A percentile compares a stretch with the other conserved stretches of the same genome.
Conservation (phyloP, 2,329 filamentous ascomycete species). For the Alternaria burnsii region DNA sequence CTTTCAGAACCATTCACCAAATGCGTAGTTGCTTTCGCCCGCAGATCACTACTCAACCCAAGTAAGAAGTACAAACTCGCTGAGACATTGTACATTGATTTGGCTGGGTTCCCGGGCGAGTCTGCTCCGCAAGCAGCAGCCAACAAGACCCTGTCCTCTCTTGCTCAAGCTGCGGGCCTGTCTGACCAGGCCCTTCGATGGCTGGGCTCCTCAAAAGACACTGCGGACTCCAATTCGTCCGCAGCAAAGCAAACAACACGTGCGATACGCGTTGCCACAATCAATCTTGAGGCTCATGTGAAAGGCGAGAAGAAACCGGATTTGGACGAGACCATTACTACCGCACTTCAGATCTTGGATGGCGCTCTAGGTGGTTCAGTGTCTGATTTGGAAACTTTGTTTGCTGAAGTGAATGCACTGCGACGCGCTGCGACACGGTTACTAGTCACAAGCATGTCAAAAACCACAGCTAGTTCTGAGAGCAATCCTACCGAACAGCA, state of each 20-base stretch:
- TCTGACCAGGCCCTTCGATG: conserved; percentile 47
- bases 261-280: conserved; percentile 39
- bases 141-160: conserved; percentile 37
- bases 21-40: conserved; percentile 68
- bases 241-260: conserved; percentile 36
- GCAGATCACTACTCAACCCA: conserved; percentile 57
- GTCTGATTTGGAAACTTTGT: conserved; percentile 46
- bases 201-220: conserved; percentile 30
- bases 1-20: conserved; percentile 70
- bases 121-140: conserved; percentile 3
- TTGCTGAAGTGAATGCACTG: conserved; percentile 47
- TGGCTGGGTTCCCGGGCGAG: conserved; percentile 20
- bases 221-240: conserved; percentile 23
- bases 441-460: conserved; percentile 26
- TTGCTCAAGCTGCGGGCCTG: conserved; percentile 47
- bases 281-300: conserved; percentile 40
- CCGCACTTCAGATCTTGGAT: conserved; percentile 37
- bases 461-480: background rate
- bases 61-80: conserved; percentile 53
- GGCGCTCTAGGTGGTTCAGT: conserved; percentile 44
- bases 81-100: conserved; percentile 35
- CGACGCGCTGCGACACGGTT: conserved; percentile 42
- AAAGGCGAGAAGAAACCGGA: conserved; percentile 29
- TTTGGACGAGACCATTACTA: conserved; percentile 27
- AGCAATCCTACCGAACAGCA: conserved; percentile 17